Conservation (phyloP, 2,329 filamentous ascomycete genomes). For the Thelonectria discophora region DNA sequence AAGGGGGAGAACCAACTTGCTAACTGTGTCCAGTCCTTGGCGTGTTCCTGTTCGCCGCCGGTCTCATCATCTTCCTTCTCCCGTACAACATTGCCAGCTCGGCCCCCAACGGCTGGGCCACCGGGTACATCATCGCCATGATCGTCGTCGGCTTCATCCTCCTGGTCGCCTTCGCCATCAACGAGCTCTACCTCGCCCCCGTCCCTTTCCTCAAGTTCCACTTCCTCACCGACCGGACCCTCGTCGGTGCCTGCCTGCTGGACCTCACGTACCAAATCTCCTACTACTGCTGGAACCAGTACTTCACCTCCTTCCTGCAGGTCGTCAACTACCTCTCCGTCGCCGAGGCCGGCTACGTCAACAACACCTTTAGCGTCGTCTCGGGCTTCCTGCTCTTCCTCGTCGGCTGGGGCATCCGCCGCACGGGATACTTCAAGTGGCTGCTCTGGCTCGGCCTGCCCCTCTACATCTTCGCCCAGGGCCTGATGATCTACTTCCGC, state of each 20-base stretch:
- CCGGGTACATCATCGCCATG: constrained; percentile 63
- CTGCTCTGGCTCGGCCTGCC: constrained; percentile 59
- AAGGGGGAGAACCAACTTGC: too few relatives aligned
- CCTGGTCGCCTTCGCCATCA: constrained; percentile 60
- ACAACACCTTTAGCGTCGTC: constrained; percentile 58
- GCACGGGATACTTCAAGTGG: constrained; percentile 62
- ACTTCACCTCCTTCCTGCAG: constrained; percentile 61
- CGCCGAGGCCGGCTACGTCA: constrained; percentile 58
- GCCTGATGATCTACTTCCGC: constrained; percentile 50
- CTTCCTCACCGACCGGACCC: constrained; percentile 58
- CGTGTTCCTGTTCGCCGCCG: constrained; percentile 60
- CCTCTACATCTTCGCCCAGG: constrained; percentile 61
- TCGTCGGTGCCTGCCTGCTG: constrained; percentile 58
- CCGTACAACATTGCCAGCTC: constrained; percentile 64
- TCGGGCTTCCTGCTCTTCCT: constrained; percentile 57
- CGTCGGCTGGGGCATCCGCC: constrained; percentile 57
- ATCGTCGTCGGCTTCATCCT: constrained; percentile 64
- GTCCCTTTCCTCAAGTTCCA: constrained; percentile 65
- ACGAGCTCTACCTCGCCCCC: constrained; percentile 63
- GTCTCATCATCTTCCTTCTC: constrained; percentile 63
- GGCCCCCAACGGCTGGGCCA: constrained; percentile 55
- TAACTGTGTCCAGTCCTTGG: constrained; percentile 51
- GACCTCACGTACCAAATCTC: constrained; percentile 51
- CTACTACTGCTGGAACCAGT: constrained; percentile 58
- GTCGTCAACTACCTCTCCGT: constrained; percentile 59